Evolutionary conservation across 352 stramenopile genomes (phyloP), one percentile per base, ranked within the genome.

Genomic region (Pythium brachiatum): DNA sequence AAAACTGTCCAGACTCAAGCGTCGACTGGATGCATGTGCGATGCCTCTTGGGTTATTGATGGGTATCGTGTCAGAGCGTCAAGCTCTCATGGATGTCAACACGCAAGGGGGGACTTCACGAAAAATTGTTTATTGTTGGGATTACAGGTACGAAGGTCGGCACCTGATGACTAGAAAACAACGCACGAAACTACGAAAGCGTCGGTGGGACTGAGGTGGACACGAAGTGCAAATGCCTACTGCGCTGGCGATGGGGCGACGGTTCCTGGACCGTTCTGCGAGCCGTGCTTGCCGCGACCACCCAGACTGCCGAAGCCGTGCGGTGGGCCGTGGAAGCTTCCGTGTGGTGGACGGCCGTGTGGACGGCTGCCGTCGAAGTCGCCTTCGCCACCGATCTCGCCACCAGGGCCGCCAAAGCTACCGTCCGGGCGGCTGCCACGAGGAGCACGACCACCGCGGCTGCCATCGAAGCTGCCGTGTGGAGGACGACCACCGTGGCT

Each of bases 381-480:
- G 29, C 29, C 29, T 34, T 34, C 29, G 9, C 29, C 29, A 34
- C 29, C 29, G 9, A 34, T 34, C 29, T 34, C 29, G 29, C 9
- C 29, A 34, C 9, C 29, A 34, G 29, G 32, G 23, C 47, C 47
- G 16, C 36, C 51, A 7, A 41, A 25, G 31, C 50, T 56, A 13
- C 21, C 47, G 3, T 41, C 34, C 13, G 34, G 34, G 13, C 34
- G 34, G 21, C 38, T 31, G 2, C 39, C 55, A 15, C 13, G 34
- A 12, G 38, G 25, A 25, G 53, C 32, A 23, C 9, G 23, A 46
- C 41, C 39, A 15, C 38, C 38, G 18, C 15, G 8, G 20, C 18
- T 15, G 21, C 55, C 39, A 12, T 12, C 41, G 32, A 61, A 53
- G 51, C 51, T 57, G 20, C 51, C 51, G 3, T 57, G 2, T 46